phyloP scores from a whole-genome alignment of 2,329 filamentous ascomycete species.

The Diaporthe sp. region DNA sequence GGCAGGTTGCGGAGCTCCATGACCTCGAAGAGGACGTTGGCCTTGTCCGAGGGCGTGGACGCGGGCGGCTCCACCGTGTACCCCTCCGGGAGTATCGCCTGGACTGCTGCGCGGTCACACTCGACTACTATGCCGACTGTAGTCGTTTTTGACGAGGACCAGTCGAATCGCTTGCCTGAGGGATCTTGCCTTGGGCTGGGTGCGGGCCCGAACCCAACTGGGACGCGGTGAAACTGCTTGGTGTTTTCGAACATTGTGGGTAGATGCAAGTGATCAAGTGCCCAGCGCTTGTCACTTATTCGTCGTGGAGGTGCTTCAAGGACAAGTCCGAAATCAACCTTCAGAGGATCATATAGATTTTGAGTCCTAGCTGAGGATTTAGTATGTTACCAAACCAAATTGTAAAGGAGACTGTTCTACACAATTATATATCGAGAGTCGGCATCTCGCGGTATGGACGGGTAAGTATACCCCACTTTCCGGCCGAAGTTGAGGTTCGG shows the following conservation, averaged over 20 bases:
- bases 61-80: conserved; percentile 10
- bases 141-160: background rate
- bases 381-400: background rate
- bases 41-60: background rate
- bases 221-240: conserved; percentile 9
- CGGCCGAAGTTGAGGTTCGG: conserved; percentile 9
- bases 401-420: background rate
- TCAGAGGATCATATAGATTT: too few species aligned
- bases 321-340: background rate
- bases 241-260: conserved; percentile 7
- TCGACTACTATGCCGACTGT: conserved; percentile 17
- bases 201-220: background rate
- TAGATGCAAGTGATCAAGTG: too few species aligned
- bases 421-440: background rate
- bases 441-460: background rate
- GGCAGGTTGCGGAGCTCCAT: conserved; percentile 64
- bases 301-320: background rate
- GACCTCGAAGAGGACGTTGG: conserved; percentile 16
- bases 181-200: conserved; percentile 17
- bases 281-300: background rate
- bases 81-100: background rate
- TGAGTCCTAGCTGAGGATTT: background rate
- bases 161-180: conserved; percentile 13
- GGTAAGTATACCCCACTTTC: conserved; percentile 10
- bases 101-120: conserved; percentile 16